Conservation (phyloP, 2,329 filamentous ascomycete genomes). For the Ceratocystiopsis brevicomis region DNA sequence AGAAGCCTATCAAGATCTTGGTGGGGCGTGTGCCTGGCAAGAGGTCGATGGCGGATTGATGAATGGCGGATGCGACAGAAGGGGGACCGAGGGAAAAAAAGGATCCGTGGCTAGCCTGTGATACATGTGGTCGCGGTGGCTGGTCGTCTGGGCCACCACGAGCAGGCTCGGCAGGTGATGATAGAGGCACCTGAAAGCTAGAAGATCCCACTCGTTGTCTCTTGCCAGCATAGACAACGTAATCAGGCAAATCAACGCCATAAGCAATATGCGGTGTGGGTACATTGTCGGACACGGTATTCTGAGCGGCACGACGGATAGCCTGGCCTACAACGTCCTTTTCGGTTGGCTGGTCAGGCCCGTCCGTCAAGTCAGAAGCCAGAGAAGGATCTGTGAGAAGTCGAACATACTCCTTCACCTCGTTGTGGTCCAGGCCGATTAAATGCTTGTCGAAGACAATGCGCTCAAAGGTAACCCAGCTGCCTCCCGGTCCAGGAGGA, state of each 20-base stretch:
- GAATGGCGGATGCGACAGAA: constrained; percentile 8
- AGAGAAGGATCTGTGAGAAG: constrained; percentile 22
- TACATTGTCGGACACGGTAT: constrained; percentile 24
- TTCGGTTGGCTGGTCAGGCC: constrained; percentile 18
- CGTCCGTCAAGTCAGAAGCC: background rate
- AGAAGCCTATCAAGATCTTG: constrained; percentile 38
- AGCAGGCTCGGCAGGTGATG: too few species aligned
- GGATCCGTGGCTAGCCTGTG: too few species aligned
- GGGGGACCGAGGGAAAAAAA: constrained; percentile 1
- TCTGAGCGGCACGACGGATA: constrained; percentile 22
- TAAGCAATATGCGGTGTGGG: constrained; percentile 30
- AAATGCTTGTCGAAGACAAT: constrained; percentile 40
- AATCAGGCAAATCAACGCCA: constrained; percentile 28
- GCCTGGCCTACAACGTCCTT: constrained; percentile 25
- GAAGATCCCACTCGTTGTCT: constrained; percentile 25
- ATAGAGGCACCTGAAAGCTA: too few species aligned
- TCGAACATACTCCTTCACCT: constrained; percentile 44
- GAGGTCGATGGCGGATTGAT: constrained; percentile 17
- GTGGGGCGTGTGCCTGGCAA: constrained; percentile 36
- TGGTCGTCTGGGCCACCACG: too few species aligned
- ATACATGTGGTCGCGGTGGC: too few species aligned
- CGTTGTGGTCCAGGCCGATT: constrained; percentile 32
- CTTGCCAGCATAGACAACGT: constrained; percentile 15
- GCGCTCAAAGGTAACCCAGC: constrained; percentile 44
- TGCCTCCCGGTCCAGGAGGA: constrained; percentile 39